phyloP scores from a whole-genome alignment of 169 alveolate genomes.

The Plasmodium vivax region DNA sequence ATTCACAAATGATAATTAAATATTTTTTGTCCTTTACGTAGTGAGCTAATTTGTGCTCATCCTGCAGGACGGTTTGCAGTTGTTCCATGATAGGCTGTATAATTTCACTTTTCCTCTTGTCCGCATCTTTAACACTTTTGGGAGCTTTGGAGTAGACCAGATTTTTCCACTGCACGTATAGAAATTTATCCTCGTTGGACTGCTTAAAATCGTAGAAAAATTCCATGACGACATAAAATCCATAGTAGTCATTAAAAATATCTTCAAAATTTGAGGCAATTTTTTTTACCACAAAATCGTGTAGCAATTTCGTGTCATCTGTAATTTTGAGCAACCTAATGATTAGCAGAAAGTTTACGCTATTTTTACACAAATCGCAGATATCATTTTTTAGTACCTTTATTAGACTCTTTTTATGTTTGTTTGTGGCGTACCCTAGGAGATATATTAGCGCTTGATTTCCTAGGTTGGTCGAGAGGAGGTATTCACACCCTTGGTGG shows the following conservation, averaged over 20 bases:
- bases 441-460: slow-evolving; percentile 61
- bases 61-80: not conserved
- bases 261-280: slow-evolving; percentile 42
- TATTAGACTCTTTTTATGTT: slow-evolving; percentile 69
- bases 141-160: slow-evolving; percentile 31
- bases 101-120: slow-evolving; percentile 64
- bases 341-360: slow-evolving; percentile 55
- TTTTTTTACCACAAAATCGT: slow-evolving; percentile 55
- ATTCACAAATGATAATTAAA: slow-evolving; percentile 43
- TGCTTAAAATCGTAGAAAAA: slow-evolving; percentile 49
- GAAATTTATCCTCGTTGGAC: slow-evolving; percentile 24
- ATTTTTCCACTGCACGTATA: slow-evolving; percentile 49
- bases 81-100: slow-evolving; percentile 26
- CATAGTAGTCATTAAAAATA: slow-evolving; percentile 61
- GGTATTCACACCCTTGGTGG: slow-evolving; percentile 75
- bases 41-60: slow-evolving; percentile 13
- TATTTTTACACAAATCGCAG: slow-evolving; percentile 53
- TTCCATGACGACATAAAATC: slow-evolving; percentile 66
- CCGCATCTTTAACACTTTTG: slow-evolving; percentile 44
- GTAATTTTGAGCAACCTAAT: slow-evolving; percentile 68
- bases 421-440: slow-evolving; percentile 67
- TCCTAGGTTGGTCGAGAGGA: slow-evolving; percentile 53
- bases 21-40: slow-evolving; percentile 45
- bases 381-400: slow-evolving; percentile 57
- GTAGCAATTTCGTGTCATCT: slow-evolving; percentile 63